phyloP scores from a whole-genome alignment of 495 filamentous ascomycete species.

The Mytilinidion resinicola region DNA sequence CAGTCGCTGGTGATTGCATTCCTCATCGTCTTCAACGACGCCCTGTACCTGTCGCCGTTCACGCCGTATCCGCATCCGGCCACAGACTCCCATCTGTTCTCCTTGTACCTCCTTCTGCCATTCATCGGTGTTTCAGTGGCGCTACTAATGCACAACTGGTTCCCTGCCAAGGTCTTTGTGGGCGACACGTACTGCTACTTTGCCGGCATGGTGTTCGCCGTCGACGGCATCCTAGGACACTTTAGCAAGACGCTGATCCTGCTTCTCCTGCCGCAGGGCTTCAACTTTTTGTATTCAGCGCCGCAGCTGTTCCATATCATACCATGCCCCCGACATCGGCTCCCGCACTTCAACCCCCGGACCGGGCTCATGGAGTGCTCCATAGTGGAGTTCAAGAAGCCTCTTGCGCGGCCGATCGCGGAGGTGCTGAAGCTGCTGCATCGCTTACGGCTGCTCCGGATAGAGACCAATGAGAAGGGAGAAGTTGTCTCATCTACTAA shows the following conservation, averaged over 20 bases:
- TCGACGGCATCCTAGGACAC: conserved; percentile 92
- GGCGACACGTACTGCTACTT: conserved; percentile 99
- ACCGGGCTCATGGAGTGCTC: conserved; percentile 81
- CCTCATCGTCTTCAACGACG: conserved; percentile 77
- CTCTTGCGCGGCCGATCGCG: conserved; percentile 58
- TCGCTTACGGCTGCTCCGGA: conserved; percentile 53
- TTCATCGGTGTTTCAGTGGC: conserved; percentile 89
- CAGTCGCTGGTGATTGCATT: conserved; percentile 88
- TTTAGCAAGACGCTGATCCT: conserved; percentile 95
- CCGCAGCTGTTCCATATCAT: conserved; percentile 87
- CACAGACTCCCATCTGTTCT: conserved; percentile 92
- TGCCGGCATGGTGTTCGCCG: conserved; percentile 96
- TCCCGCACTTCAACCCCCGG: conserved; percentile 78
- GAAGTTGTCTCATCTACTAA: conserved; percentile 78
- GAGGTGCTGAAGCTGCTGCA: conserved; percentile 58
- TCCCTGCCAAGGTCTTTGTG: conserved; percentile 89
- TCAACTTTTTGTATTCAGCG: conserved; percentile 90
- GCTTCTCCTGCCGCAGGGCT: conserved; percentile 86
- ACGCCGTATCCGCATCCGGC: conserved; percentile 83
- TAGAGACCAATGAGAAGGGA: conserved; percentile 60
- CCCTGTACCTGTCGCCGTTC: conserved; percentile 58
- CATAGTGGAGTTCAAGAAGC: conserved; percentile 69
- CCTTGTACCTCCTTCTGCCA: conserved; percentile 85
- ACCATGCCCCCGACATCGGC: conserved; percentile 84
- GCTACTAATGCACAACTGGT: conserved; percentile 89